Conservation (phyloP, 257 asterid species). For the Solanum pimpinellifolium region DNA sequence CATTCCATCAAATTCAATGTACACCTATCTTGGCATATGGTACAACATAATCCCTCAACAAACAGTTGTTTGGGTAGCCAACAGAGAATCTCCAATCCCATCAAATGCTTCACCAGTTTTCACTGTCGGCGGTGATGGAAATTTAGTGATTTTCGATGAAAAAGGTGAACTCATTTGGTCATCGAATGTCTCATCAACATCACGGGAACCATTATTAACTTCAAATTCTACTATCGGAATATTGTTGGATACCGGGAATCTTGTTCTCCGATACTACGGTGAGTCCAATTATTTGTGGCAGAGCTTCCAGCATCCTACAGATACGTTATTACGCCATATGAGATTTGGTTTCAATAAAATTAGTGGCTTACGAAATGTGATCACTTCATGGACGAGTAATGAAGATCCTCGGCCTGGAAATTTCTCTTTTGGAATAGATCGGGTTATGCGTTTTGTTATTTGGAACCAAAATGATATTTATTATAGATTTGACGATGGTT, state of each 20-base stretch:
- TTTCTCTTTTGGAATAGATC: background rate
- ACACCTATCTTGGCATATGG: background rate
- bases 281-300: background rate
- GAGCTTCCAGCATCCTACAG: background rate
- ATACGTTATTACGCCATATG: background rate
- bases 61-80: slow-evolving; percentile 6
- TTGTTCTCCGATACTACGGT: background rate
- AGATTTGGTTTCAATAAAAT: background rate
- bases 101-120: background rate
- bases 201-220: background rate
- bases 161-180: background rate
- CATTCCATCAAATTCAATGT: background rate
- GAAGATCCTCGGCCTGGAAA: background rate
- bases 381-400: background rate
- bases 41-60: background rate
- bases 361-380: background rate
- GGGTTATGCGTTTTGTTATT: background rate
- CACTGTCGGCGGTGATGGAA: background rate
- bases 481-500: background rate
- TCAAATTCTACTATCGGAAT: background rate
- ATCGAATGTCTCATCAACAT: background rate
- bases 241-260: background rate
- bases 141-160: background rate
- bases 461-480: background rate
- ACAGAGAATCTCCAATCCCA: background rate